A percentile compares a stretch with the other conserved stretches of the same genome.
Evolutionary conservation across 164 flowering plant genomes (phyloP).

Genomic region (Umbellularia californica): DNA sequence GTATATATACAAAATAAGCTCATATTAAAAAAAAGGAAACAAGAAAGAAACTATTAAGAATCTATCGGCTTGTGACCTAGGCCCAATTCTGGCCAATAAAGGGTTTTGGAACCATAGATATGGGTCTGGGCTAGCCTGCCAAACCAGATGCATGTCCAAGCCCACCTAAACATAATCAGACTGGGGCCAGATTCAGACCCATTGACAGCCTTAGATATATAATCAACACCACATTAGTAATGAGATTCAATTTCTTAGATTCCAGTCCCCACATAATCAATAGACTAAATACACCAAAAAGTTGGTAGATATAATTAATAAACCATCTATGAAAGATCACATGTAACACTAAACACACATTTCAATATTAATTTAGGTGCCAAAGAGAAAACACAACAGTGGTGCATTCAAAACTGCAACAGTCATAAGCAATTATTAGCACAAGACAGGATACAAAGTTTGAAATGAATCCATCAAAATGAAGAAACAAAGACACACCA

Average conservation of each 20-base stretch:
- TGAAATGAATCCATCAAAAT: neutral
- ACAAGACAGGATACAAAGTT: neutral
- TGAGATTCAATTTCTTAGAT: neutral
- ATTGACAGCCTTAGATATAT: too few species aligned
- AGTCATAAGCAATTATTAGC: neutral
- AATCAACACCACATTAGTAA: too few species aligned
- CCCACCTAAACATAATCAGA: too few species aligned
- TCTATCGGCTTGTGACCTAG: too few species aligned
- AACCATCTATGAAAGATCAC: neutral
- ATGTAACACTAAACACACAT: neutral
- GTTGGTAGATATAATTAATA: neutral
- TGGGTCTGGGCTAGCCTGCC: too few species aligned
- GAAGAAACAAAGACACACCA: slow-evolving; percentile 38
- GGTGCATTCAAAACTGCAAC: neutral
- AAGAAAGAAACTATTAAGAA: too few species aligned
- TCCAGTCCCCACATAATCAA: neutral
- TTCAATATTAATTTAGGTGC: neutral
- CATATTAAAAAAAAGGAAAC: too few species aligned
- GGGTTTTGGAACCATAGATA: too few species aligned
- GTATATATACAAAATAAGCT: too few species aligned
- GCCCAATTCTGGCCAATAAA: too few species aligned
- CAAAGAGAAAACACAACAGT: neutral
- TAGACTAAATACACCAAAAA: neutral
- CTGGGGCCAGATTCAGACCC: too few species aligned
- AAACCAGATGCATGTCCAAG: too few species aligned